Evolutionary conservation across 2,329 filamentous ascomycete genomes (phyloP).

Genomic region (Byssothecium circinans): DNA sequence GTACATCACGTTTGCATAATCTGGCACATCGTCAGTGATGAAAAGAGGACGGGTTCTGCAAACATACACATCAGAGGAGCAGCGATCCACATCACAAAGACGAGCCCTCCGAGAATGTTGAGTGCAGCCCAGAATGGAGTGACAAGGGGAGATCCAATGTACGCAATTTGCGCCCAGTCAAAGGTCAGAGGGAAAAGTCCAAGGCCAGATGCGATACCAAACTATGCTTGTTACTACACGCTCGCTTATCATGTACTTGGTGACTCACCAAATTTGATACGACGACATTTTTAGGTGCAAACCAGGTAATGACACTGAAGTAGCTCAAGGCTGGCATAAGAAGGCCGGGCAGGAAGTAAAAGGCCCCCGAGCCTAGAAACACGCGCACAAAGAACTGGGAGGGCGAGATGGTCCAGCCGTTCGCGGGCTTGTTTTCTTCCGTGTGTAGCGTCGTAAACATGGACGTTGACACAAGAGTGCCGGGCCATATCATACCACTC

Average conservation of each 20-base stretch:
- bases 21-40: slow-evolving; percentile 25
- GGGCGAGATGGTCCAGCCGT: slow-evolving; percentile 79
- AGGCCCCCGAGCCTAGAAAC: slow-evolving; percentile 70
- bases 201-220: slow-evolving; percentile 81
- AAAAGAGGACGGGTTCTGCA: background rate
- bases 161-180: slow-evolving; percentile 87
- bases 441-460: slow-evolving; percentile 89
- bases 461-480: slow-evolving; percentile 82
- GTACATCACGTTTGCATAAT: slow-evolving; percentile 78
- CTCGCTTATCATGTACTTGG: background rate
- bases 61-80: slow-evolving; percentile 69
- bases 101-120: slow-evolving; percentile 78
- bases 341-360: slow-evolving; percentile 83
- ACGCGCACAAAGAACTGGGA: slow-evolving; percentile 83
- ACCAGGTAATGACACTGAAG: slow-evolving; percentile 88
- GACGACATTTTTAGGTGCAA: slow-evolving; percentile 82
- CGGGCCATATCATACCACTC: slow-evolving; percentile 89
- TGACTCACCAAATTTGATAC: slow-evolving; percentile 70
- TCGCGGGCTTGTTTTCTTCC: slow-evolving; percentile 77
- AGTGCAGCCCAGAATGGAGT: slow-evolving; percentile 86
- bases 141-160: slow-evolving; percentile 81
- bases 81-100: slow-evolving; percentile 82
- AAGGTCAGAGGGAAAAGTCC: slow-evolving; percentile 85
- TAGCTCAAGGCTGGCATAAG: slow-evolving; percentile 83
- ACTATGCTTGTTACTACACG: slow-evolving; percentile 45